Evolutionary conservation across 352 stramenopile genomes (phyloP).

Genomic region (Globisporangium middletonii): DNA sequence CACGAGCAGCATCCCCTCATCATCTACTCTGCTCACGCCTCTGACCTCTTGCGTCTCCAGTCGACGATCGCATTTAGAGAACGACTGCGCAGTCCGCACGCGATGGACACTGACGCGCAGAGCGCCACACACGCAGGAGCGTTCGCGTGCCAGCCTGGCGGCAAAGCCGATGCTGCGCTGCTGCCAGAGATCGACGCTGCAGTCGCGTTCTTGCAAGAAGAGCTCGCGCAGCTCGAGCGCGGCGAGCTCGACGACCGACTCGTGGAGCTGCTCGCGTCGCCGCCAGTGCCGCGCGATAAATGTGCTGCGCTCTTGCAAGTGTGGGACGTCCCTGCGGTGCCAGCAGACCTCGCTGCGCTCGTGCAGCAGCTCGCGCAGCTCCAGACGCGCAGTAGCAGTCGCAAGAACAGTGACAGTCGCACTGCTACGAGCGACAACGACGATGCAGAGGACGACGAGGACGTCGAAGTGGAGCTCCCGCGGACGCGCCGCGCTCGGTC

Average conservation of each 20-base stretch:
- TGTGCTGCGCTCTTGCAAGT: constrained; percentile 42
- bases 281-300: constrained; percentile 35
- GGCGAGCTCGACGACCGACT: constrained; percentile 33
- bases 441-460: neutral
- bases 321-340: constrained; percentile 32
- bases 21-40: too few relatives aligned
- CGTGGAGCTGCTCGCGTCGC: constrained; percentile 24
- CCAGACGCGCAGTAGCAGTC: constrained; percentile 3
- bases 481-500: neutral
- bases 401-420: neutral
- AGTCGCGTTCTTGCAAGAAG: constrained; percentile 44
- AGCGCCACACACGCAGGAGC: neutral
- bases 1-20: too few relatives aligned
- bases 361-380: constrained; percentile 22
- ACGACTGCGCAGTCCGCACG: too few relatives aligned
- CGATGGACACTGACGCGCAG: too few relatives aligned
- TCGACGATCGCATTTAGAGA: too few relatives aligned
- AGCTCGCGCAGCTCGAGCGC: constrained; percentile 37
- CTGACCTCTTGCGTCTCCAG: too few relatives aligned
- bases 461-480: neutral
- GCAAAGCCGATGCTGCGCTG: constrained; percentile 15
- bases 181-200: constrained; percentile 52
- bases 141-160: constrained; percentile 10
- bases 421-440: neutral
- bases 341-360: constrained; percentile 35